Conservation (phyloP, 352 stramenopile genomes). For the Achlya hypogyna region DNA sequence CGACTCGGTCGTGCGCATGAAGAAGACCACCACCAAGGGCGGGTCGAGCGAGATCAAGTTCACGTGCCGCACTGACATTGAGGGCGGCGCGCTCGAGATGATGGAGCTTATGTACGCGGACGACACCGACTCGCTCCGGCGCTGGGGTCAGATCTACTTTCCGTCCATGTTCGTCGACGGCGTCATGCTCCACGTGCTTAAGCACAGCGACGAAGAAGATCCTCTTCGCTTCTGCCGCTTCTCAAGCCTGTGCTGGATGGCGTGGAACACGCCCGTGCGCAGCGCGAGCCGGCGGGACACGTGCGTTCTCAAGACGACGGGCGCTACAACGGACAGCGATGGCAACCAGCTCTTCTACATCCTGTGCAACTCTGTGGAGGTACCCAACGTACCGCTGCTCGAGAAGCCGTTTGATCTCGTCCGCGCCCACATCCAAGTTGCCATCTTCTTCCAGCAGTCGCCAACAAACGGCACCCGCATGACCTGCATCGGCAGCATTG, state of each 20-base stretch:
- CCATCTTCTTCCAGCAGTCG: slow-evolving; percentile 2
- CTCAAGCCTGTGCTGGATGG: not conserved
- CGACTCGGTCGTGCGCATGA: not conserved
- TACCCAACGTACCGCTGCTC: not conserved
- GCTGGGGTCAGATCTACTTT: slow-evolving; percentile 7
- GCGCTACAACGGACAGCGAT: not conserved
- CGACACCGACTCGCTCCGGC: not conserved
- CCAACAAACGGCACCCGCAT: not conserved
- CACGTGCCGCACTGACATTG: not conserved
- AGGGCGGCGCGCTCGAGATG: not conserved
- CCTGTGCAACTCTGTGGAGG: not conserved
- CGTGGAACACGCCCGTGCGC: not conserved
- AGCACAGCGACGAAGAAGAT: not conserved
- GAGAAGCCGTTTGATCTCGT: not conserved
- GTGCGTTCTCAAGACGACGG: slow-evolving; percentile 5
- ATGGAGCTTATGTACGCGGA: slow-evolving; percentile 16
- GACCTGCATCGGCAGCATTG: not conserved
- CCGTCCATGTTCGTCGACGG: not conserved
- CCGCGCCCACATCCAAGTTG: not conserved
- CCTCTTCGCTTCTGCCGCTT: not conserved
- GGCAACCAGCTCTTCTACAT: slow-evolving; percentile 2
- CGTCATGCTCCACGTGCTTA: slow-evolving; percentile 1
- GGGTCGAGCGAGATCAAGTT: not conserved
- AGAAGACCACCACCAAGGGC: not conserved
- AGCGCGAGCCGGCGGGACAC: not conserved